These are phyloP conservation scores for Fusarium sulawesiense DNA, from an alignment of 2,329 filamentous ascomycete genomes.

Conservation along the genomic window DNA sequence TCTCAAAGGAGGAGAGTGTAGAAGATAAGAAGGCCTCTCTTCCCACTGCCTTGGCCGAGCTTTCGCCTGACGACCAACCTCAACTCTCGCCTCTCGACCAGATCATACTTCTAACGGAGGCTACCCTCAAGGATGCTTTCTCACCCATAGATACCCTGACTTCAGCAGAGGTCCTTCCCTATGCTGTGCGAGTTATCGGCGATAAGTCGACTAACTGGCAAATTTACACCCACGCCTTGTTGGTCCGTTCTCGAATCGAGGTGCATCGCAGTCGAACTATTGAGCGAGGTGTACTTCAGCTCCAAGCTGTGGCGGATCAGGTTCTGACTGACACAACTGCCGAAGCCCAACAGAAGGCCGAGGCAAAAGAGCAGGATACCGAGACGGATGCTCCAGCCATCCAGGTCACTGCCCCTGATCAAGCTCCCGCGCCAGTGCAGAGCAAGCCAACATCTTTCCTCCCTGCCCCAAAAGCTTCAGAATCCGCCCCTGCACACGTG, in stretches of 20 bases:
- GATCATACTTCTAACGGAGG: constrained; percentile 87
- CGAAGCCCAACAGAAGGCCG: constrained; percentile 45
- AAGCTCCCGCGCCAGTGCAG: constrained; percentile 39
- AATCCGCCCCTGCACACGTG: constrained; percentile 81
- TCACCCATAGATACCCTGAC: constrained; percentile 87
- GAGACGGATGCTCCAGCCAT: constrained; percentile 58
- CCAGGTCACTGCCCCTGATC: constrained; percentile 55
- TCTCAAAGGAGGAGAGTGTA: constrained; percentile 66
- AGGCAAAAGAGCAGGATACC: constrained; percentile 39
- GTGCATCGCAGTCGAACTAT: constrained; percentile 86
- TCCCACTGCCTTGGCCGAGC: constrained; percentile 68
- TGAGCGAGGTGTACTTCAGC: constrained; percentile 88
- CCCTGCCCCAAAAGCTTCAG: constrained; percentile 77
- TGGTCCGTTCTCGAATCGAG: constrained; percentile 91
- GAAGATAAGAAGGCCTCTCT: constrained; percentile 58
- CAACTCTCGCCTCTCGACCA: constrained; percentile 86
- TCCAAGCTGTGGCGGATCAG: constrained; percentile 95
- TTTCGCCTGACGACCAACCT: constrained; percentile 85
- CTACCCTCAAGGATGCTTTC: constrained; percentile 87
- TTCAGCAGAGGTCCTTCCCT: constrained; percentile 92
- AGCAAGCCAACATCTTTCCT: constrained; percentile 79
- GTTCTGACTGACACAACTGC: constrained; percentile 84
- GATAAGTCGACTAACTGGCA: constrained; percentile 98
- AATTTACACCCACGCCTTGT: constrained; percentile 91
- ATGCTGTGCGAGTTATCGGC: constrained; percentile 85